Evolutionary conservation across 371 early-diverging fungal genomes (phyloP).

Genomic region (Mortierella sp.): DNA sequence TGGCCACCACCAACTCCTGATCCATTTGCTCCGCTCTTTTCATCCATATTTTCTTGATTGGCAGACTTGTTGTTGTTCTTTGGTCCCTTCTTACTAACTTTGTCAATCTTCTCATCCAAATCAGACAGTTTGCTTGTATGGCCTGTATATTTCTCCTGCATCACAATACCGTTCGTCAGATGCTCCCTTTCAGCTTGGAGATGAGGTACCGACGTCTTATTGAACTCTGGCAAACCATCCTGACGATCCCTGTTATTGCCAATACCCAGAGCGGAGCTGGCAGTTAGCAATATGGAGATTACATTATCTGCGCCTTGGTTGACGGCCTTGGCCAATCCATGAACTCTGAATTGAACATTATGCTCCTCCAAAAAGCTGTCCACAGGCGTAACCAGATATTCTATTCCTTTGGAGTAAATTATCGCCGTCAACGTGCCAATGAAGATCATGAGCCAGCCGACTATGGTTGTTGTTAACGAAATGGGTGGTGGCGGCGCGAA

Average conservation of each 20-base stretch:
- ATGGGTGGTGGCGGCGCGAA: slow-evolving; percentile 25
- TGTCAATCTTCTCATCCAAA: slow-evolving; percentile 29
- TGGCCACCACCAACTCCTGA: slow-evolving; percentile 7
- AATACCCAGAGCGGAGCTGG: slow-evolving; percentile 15
- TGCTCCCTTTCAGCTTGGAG: slow-evolving; percentile 6
- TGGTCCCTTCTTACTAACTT: slow-evolving; percentile 19
- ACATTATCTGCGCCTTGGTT: slow-evolving; percentile 6
- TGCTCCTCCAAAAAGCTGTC: slow-evolving; percentile 39
- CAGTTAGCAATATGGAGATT: slow-evolving; percentile 8
- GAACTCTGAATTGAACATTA: slow-evolving; percentile 30
- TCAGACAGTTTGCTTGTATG: background rate
- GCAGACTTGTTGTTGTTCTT: slow-evolving; percentile 4
- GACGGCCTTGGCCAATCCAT: slow-evolving; percentile 17
- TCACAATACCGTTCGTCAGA: background rate
- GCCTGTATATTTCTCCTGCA: slow-evolving; percentile 9
- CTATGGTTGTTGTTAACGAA: slow-evolving; percentile 41
- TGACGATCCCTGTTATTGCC: background rate
- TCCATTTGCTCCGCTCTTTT: background rate
- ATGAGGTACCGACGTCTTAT: slow-evolving; percentile 11
- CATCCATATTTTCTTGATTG: slow-evolving; percentile 14
- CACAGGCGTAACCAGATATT: slow-evolving; percentile 24
- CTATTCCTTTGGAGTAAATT: slow-evolving; percentile 29
- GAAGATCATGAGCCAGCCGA: slow-evolving; percentile 45
- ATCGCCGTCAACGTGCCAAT: slow-evolving; percentile 27
- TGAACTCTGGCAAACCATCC: slow-evolving; percentile 35